phyloP scores from a whole-genome alignment of 2,329 filamentous ascomycete species.

The Piedraia hortae region DNA sequence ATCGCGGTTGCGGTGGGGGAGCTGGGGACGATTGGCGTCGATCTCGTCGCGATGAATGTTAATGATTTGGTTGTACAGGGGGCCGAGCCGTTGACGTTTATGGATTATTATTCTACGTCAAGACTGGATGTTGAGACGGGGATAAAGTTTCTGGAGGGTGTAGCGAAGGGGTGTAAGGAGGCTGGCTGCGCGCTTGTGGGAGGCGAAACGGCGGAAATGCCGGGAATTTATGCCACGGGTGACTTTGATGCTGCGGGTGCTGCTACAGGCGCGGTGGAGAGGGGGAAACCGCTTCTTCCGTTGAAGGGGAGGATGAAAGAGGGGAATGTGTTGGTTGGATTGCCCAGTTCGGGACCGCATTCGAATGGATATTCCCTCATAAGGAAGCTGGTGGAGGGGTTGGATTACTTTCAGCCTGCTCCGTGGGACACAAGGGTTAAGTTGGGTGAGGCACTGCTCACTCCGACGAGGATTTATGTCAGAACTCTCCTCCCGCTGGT shows the following conservation, averaged over 20 bases:
- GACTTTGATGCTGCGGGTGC: slow-evolving; percentile 86
- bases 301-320: slow-evolving; percentile 44
- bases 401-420: slow-evolving; percentile 42
- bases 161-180: slow-evolving; percentile 63
- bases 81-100: slow-evolving; percentile 80
- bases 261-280: slow-evolving; percentile 57
- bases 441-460: slow-evolving; percentile 54
- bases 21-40: slow-evolving; percentile 85
- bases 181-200: slow-evolving; percentile 80
- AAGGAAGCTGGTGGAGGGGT: slow-evolving; percentile 55
- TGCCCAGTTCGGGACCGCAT: slow-evolving; percentile 68
- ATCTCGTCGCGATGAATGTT: slow-evolving; percentile 96
- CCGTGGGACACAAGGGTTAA: slow-evolving; percentile 43
- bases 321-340: slow-evolving; percentile 64
- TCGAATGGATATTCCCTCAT: slow-evolving; percentile 97
- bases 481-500: slow-evolving; percentile 34
- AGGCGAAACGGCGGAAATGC: slow-evolving; percentile 96
- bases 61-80: slow-evolving; percentile 94
- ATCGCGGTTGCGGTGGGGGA: slow-evolving; percentile 73
- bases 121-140: slow-evolving; percentile 54
- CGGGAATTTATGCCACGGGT: slow-evolving; percentile 64
- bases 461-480: slow-evolving; percentile 85
- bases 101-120: slow-evolving; percentile 93
- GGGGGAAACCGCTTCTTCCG: slow-evolving; percentile 41
- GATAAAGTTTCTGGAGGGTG: slow-evolving; percentile 67